These are phyloP conservation scores for Colletotrichum sp. DNA, from an alignment of 2,329 filamentous ascomycete genomes.

Conservation along the genomic window DNA sequence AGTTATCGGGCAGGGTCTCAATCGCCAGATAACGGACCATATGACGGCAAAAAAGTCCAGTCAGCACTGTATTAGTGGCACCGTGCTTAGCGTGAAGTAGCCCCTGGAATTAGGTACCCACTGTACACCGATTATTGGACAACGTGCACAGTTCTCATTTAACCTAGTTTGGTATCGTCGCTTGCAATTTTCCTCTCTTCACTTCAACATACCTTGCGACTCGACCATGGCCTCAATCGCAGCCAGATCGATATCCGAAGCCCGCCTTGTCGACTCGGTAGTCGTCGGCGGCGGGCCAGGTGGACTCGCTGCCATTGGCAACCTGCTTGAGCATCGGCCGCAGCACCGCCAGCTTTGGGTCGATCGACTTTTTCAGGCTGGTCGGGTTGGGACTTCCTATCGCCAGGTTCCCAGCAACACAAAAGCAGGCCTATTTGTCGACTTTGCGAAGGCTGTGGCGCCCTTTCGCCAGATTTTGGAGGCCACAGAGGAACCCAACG, in stretches of 20 bases:
- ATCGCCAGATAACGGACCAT: background rate
- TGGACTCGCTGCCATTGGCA: background rate
- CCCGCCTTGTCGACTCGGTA: background rate
- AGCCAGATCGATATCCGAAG: background rate
- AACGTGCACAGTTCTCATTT: background rate
- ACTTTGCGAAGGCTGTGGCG: background rate
- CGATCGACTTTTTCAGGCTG: background rate
- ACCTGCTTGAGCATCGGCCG: background rate
- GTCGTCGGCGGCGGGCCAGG: background rate
- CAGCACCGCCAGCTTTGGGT: background rate
- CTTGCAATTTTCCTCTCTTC: background rate
- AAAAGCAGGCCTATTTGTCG: background rate
- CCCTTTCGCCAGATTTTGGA: background rate
- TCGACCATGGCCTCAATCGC: background rate
- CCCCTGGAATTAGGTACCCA: background rate
- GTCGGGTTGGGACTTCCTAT: background rate
- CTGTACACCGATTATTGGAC: background rate
- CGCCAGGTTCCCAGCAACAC: background rate
- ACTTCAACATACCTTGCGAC: background rate
- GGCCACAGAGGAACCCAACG: background rate
- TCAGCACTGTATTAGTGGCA: background rate
- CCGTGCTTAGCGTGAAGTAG: background rate
- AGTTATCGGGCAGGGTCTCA: background rate
- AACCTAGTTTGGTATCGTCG: background rate
- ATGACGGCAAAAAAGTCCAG: background rate